A percentile compares a stretch with the other conserved stretches of the same genome.
Conservation (phyloP, 2,329 filamentous ascomycete species). For the Apiospora aurea region DNA sequence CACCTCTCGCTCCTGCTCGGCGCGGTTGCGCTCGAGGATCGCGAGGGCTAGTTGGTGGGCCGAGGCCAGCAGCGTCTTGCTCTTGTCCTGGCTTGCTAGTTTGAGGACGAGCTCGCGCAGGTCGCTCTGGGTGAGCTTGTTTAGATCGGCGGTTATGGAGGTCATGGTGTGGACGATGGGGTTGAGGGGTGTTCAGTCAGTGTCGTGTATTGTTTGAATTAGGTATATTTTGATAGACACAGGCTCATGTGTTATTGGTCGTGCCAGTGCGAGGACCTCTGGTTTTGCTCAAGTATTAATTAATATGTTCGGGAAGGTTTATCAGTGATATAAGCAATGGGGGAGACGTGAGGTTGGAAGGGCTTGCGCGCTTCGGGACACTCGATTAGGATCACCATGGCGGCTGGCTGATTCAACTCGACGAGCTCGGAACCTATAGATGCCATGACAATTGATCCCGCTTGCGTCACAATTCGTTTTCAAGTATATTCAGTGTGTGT, state of each 20-base stretch:
- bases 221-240: too few species aligned
- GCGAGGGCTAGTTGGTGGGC: neutral
- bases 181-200: too few species aligned
- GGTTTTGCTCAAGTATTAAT: neutral
- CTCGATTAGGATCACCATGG: neutral
- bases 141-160: neutral
- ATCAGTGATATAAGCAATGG: neutral
- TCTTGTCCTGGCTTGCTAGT: neutral
- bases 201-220: too few species aligned
- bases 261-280: too few species aligned
- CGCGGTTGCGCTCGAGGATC: constrained; percentile 8
- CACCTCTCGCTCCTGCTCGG: neutral
- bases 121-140: neutral
- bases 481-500: too few species aligned
- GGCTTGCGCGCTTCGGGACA: neutral
- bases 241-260: too few species aligned
- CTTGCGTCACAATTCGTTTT: neutral
- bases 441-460: neutral
- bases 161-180: neutral
- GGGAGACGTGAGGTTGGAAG: neutral
- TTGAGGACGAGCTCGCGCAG: constrained; percentile 4
- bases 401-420: neutral
- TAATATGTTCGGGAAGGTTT: neutral
- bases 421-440: neutral
- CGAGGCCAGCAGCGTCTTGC: neutral